phyloP scores from a whole-genome alignment of 1,284 basidiomycete species.

The Schizophyllum amplum region DNA sequence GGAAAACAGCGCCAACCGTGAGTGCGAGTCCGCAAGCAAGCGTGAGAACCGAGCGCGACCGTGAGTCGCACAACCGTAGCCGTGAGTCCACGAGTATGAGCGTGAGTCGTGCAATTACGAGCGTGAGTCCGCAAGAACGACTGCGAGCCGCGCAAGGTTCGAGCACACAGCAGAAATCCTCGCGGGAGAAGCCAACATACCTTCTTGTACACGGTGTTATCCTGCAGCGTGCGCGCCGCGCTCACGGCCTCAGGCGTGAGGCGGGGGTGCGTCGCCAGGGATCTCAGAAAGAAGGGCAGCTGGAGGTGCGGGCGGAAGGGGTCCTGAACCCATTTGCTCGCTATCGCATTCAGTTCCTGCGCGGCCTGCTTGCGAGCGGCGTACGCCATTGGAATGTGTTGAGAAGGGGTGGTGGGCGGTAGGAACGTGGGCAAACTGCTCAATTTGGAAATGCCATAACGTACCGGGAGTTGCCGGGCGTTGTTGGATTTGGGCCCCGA shows the following conservation, averaged over 20 bases:
- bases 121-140: too few relatives aligned
- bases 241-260: conserved; percentile 51
- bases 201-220: conserved; percentile 48
- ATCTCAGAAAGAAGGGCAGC: conserved; percentile 52
- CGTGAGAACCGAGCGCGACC: too few relatives aligned
- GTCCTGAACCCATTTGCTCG: conserved; percentile 48
- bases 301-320: conserved; percentile 70
- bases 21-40: conserved; percentile 7
- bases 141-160: background rate
- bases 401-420: background rate
- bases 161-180: background rate
- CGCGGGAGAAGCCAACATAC: conserved; percentile 24
- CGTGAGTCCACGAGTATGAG: too few relatives aligned
- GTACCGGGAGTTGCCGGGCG: too few relatives aligned
- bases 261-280: conserved; percentile 58
- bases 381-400: background rate
- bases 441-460: background rate
- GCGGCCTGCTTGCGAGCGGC: background rate
- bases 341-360: conserved; percentile 10
- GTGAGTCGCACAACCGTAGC: too few relatives aligned
- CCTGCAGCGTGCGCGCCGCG: conserved; percentile 43
- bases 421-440: background rate
- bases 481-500: too few relatives aligned
- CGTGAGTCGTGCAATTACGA: too few relatives aligned
- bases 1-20: conserved; percentile 10